Evolutionary conservation across 2,329 filamentous ascomycete species (phyloP), one percentile per base, ranked within the genome.

Genomic region (Paecilomyces sp.): DNA sequence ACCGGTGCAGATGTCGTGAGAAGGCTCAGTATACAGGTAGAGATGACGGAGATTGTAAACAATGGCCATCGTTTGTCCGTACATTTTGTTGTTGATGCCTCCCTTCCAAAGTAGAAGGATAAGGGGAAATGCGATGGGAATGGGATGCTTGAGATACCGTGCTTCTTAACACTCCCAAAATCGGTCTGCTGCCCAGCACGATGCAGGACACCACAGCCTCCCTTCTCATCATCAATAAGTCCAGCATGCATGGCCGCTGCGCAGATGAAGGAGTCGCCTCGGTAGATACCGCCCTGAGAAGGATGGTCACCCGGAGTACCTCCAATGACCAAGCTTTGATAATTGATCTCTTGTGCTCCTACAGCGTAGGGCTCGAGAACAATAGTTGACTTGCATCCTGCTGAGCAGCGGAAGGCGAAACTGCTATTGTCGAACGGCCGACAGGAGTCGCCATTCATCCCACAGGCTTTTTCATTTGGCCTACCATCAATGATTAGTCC

Each of bases 221-320:
- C 84, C 18, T 76, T 74, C 2, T 73, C 68, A 63, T 85, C 77
- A 57, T 72, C 78, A 64, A 85, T 79, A 65, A 85, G 77, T 30
- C 84, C 84, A 22, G 84, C 81, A 68, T 87, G 84, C 22, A 86
- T 78, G 50, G 84, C 84, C 2, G 83, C 80, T 15, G 78, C 80
- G 65, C 84, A 87, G 60, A 87, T 83, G 68, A 83, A 85, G 2
- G 83, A 85, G 67, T 87, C 84, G 18, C 80, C 82, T 13, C 84
- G 81, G 66, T 86, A 87, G 58, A 80, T 73, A 1, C 79, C 76
- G 3, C 74, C 70, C 4, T 73, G 71, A 24, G 74, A 68, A 24
- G 76, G 72, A 28, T 74, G 70, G 18, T 67, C 61, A 6, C 74
- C 69, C 3, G 76, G 72, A 2, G 78, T 77, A 1, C 84, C 84